Conservation (phyloP, 768 basidiomycete species). For the Trametopsis cervina region DNA sequence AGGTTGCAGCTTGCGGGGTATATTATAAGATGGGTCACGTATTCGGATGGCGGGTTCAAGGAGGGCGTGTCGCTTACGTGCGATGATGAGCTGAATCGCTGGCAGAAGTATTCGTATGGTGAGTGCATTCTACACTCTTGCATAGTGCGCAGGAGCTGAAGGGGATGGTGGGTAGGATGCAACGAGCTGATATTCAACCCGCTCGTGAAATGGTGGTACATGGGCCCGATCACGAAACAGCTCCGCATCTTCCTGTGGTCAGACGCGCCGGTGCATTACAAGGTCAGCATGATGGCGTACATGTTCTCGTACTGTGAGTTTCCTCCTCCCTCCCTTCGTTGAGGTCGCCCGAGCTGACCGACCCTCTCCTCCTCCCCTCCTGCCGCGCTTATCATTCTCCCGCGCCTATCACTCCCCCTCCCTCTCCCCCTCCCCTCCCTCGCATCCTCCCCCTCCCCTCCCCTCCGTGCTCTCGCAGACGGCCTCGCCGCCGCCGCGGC, state of each 20-base stretch:
- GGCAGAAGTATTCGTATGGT: slow-evolving; percentile 88
- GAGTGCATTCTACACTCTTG: slow-evolving; percentile 13
- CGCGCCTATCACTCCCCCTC: no score
- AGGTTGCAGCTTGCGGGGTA: slow-evolving; percentile 60
- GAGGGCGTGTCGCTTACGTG: slow-evolving; percentile 87
- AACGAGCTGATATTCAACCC: slow-evolving; percentile 86
- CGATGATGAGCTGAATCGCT: slow-evolving; percentile 86
- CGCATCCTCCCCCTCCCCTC: no score
- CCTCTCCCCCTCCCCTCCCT: no score
- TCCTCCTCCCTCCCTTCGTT: not conserved
- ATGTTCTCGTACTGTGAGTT: slow-evolving; percentile 40
- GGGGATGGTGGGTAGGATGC: slow-evolving; percentile 36
- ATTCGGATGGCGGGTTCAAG: slow-evolving; percentile 80
- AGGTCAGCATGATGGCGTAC: slow-evolving; percentile 70
- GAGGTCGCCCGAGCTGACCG: not conserved
- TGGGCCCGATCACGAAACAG: slow-evolving; percentile 81
- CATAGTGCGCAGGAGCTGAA: not conserved
- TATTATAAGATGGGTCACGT: slow-evolving; percentile 81
- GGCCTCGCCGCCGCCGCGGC: slow-evolving; percentile 58
- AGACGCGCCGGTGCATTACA: slow-evolving; percentile 72
- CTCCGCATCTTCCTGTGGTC: slow-evolving; percentile 75
- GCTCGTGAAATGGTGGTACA: slow-evolving; percentile 63
- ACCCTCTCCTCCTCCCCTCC: no score
- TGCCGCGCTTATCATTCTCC: no score
- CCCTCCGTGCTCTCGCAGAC: no score